Evolutionary conservation across 2,329 filamentous ascomycete genomes (phyloP).

Genomic region (Aspergillus ruber): DNA sequence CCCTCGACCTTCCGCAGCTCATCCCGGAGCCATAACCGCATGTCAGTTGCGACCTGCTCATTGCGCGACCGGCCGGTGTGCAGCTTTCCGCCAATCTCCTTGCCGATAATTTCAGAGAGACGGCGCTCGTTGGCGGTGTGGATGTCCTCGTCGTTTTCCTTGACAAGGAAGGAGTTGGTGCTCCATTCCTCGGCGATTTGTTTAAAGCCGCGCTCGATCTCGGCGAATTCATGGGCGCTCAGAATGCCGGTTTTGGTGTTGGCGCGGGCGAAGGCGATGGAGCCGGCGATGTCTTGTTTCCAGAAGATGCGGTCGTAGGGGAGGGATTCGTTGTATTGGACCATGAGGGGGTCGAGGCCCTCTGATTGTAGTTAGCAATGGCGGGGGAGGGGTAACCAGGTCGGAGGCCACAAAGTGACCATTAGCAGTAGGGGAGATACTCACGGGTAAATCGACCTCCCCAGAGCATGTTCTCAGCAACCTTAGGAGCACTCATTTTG

Average conservation of each 20-base stretch:
- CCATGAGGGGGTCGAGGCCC: slow-evolving; percentile 79
- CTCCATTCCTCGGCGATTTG: slow-evolving; percentile 46
- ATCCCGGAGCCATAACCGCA: slow-evolving; percentile 81
- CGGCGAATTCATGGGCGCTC: slow-evolving; percentile 62
- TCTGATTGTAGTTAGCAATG: slow-evolving; percentile 43
- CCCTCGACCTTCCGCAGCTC: slow-evolving; percentile 63
- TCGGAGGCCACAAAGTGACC: neutral
- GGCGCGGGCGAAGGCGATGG: slow-evolving; percentile 73
- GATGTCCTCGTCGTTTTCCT: slow-evolving; percentile 50
- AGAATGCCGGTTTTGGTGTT: slow-evolving; percentile 72
- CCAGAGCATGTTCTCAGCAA: slow-evolving; percentile 52
- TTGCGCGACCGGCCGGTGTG: slow-evolving; percentile 85
- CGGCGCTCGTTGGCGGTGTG: slow-evolving; percentile 67
- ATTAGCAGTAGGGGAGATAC: slow-evolving; percentile 4
- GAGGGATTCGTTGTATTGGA: slow-evolving; percentile 75
- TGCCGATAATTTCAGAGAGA: slow-evolving; percentile 77
- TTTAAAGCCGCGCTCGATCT: slow-evolving; percentile 66
- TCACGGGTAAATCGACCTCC: slow-evolving; percentile 56
- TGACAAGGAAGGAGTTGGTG: slow-evolving; percentile 29
- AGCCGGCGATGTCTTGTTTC: slow-evolving; percentile 72
- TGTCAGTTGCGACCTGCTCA: slow-evolving; percentile 84
- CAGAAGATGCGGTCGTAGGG: slow-evolving; percentile 73
- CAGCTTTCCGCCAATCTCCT: slow-evolving; percentile 76
- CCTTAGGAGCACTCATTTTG: slow-evolving; percentile 32
- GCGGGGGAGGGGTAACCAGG: slow-evolving; percentile 5